Base-by-base conservation (phyloP, 2,329 filamentous ascomycete genomes). In the Botrytis porri region DNA sequence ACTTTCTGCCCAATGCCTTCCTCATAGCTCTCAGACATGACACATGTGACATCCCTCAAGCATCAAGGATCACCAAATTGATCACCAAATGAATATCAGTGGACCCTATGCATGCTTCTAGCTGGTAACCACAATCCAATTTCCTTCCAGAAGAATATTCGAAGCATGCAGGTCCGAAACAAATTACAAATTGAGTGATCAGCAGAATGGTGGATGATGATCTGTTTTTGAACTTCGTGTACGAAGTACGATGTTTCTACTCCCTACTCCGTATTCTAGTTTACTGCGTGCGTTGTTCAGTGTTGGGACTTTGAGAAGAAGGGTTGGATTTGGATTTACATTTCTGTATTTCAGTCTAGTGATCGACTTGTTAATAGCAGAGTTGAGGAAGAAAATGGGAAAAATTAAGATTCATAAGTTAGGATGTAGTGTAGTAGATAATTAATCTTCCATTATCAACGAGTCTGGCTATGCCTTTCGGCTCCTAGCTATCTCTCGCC, bases 41-140 rank as follows among this genome's bases (percentile, higher is more conserved):
- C 51, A 57, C 51, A 57, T 57, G n/a, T 57, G 51, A 57, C 51
- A 57, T 29, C n/a, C n/a, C 25, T 7, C n/a, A 29, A 57, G 51
- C 51, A 57, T 57, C 51, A 57, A 57, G 51, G 51, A 57, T 57
- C 51, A 57, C 51, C n/a, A 18, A 57, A 2, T 57, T 29, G 51
- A 54, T 54, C 51, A 54, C 51, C 51, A 54, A 61, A 39, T 61
- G 59, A 61, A 61, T 61, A 61, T 61, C 59, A 61, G 59, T 39
- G 51, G 51, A 39, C 35, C 35, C 10, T 16, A 54, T n/a, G 48
- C 48, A 54, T n/a, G 10, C 25, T 54, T 54, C 48, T n/a, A 54
- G n/a, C 48, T 54, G 48, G 48, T 54, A 54, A n/a, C 48, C n/a
- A 18, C 18, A 4, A 57, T 57, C n/a, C 29, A 57, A 61, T 37